Evolutionary conservation across 2,329 filamentous ascomycete genomes (phyloP), one percentile per base, ranked within the genome.

Genomic region (Trichoderma koningii): DNA sequence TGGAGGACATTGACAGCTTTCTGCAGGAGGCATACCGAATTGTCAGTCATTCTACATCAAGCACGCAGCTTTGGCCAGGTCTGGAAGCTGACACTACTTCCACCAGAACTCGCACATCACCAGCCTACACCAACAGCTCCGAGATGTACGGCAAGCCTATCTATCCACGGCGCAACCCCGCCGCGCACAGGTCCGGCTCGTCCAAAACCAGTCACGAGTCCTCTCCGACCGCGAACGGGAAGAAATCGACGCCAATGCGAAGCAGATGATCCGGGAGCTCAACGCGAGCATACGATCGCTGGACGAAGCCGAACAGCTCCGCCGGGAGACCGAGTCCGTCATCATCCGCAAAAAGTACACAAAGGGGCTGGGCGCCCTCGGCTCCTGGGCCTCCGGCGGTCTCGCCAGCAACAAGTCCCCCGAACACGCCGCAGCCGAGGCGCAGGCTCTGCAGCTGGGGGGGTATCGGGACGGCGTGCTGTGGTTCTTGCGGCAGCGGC

Each of bases 71-170:
- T 14, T 10, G 34, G 14, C 14, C 34, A 5, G 14, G 34, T 38
- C 34, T 14, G 14, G 34, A 38, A 38, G 14, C 60, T 63, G 12
- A 63, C 60, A 63, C 60, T 28, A 7, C 2, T 19, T 56, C 15
- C 6, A 50, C 19, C 73, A 96, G 93, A 95, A 96, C 75, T 85
- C 88, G 7, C 92, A 96, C 75, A 96, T 98, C 67, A 79, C 85
- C 67, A 91, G 89, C 57, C 87, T 99, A 42, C 88, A 92, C 71
- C 81, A 81, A 69, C 92, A 97, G 73, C 88, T 99, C 21, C 87
- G 87, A 73, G 87, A 88, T 66, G 92, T 97, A 72, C 91, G 94
- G 66, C 91, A 93, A 71, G 88, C 93, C 66, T 99, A 99, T 79
- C 90, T 99, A 59, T 95, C 93, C 38, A 93, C 90, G 23, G 87